These are phyloP conservation scores for Cucurbitaria berberidis DNA, from an alignment of 2,329 filamentous ascomycete genomes.

Conservation along the genomic window DNA sequence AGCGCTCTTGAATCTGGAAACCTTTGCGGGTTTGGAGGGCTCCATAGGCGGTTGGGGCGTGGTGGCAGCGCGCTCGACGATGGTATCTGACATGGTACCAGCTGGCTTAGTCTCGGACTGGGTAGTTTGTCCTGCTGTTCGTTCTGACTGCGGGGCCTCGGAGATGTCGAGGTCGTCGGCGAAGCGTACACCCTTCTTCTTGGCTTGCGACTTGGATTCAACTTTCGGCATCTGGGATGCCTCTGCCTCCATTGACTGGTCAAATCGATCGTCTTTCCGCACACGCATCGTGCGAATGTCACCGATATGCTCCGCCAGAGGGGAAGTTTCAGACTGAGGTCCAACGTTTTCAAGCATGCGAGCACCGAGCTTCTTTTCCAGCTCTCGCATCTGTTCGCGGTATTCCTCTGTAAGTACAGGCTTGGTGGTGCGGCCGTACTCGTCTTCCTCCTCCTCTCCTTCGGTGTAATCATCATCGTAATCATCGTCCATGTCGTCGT, in stretches of 20 bases:
- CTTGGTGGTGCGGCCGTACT: constrained; percentile 74
- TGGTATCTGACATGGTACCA: constrained; percentile 42
- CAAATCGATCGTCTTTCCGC: constrained; percentile 48
- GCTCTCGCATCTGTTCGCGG: constrained; percentile 79
- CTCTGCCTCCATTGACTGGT: constrained; percentile 23
- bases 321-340: constrained; percentile 50
- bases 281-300: constrained; percentile 64
- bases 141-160: constrained; percentile 41
- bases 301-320: constrained; percentile 56
- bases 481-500: constrained; percentile 55
- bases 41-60: constrained; percentile 16
- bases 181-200: constrained; percentile 79
- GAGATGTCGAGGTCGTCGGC: constrained; percentile 76
- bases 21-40: constrained; percentile 38
- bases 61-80: constrained; percentile 40
- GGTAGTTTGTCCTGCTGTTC: constrained; percentile 19
- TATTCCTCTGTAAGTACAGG: constrained; percentile 76
- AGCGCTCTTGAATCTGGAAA: constrained; percentile 52
- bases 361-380: constrained; percentile 77
- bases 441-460: constrained; percentile 73
- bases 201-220: constrained; percentile 12
- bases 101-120: constrained; percentile 8
- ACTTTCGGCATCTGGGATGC: constrained; percentile 2
- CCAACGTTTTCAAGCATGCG: constrained; percentile 64
- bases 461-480: constrained; percentile 54